Percentiles rank a stretch among this genome's conserved stretches.
Evolutionary conservation across 169 alveolate genomes (phyloP).

Genomic region (Prorocentrum cordatum): DNA sequence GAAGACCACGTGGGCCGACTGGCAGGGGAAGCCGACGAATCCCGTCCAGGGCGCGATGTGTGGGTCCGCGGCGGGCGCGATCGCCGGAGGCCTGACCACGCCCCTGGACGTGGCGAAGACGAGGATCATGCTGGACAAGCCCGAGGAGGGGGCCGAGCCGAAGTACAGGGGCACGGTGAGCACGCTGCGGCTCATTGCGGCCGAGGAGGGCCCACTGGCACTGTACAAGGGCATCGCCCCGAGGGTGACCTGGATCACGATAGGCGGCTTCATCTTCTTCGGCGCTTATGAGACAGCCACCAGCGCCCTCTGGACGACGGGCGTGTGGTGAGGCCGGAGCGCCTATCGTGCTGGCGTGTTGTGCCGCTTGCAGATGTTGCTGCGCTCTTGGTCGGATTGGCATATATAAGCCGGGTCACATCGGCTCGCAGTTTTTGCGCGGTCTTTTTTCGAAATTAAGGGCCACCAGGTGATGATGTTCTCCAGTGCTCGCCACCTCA

Average conservation of each 20-base stretch:
- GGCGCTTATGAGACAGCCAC: neutral
- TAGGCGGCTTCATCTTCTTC: constrained; percentile 59
- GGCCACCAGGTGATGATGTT: no score
- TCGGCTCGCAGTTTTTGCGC: no score
- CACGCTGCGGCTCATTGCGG: neutral
- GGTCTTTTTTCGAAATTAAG: no score
- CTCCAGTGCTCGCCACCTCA: no score
- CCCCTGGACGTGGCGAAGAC: constrained; percentile 63
- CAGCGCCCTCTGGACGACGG: neutral
- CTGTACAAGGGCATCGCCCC: constrained; percentile 45
- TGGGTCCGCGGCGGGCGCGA: neutral
- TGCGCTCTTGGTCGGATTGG: no score
- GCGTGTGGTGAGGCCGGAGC: no score
- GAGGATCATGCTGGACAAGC: constrained; percentile 32
- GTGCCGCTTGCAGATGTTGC: no score
- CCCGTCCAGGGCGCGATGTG: neutral
- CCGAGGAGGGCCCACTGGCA: constrained; percentile 26
- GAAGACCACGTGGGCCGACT: neutral
- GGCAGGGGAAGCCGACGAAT: neutral
- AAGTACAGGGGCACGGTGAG: constrained; percentile 31
- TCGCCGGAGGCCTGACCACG: constrained; percentile 9
- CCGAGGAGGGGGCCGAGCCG: constrained; percentile 31
- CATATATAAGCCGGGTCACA: no score
- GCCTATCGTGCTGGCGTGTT: no score
- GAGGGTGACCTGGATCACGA: constrained; percentile 56